Evolutionary conservation across 176 grass and related monocot genomes (phyloP).

Genomic region (Lolium perenne): DNA sequence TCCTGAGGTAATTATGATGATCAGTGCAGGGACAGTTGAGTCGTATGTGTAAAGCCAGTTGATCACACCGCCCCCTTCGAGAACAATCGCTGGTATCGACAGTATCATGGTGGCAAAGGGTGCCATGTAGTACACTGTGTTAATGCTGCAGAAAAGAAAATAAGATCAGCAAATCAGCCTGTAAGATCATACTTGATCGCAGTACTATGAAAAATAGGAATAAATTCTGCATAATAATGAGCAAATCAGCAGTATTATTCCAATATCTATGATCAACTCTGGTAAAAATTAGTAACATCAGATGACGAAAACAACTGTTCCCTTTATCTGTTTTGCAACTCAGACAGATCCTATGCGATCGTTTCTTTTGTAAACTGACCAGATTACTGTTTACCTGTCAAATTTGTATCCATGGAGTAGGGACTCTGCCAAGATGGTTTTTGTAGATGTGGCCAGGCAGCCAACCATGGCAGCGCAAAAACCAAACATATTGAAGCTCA

Average conservation of each 20-base stretch:
- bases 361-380: not conserved
- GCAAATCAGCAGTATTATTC: not conserved
- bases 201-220: not conserved
- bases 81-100: slow-evolving; percentile 51
- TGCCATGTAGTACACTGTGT: slow-evolving; percentile 92
- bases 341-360: not conserved
- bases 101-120: slow-evolving; percentile 88
- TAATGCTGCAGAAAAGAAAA: slow-evolving; percentile 57
- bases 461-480: slow-evolving; percentile 84
- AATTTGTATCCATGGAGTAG: slow-evolving; percentile 91
- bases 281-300: not conserved
- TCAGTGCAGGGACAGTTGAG: slow-evolving; percentile 46
- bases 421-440: slow-evolving; percentile 84
- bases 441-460: slow-evolving; percentile 83
- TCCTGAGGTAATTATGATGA: slow-evolving; percentile 69
- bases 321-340: not conserved
- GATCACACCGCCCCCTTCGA: slow-evolving; percentile 66
- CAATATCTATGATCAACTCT: not conserved
- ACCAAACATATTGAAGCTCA: slow-evolving; percentile 77
- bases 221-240: not conserved
- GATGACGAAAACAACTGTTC: not conserved
- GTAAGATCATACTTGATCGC: not conserved
- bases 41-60: slow-evolving; percentile 75
- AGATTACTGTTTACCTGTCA: slow-evolving; percentile 59
- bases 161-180: not conserved